Conservation (phyloP, 2,329 filamentous ascomycete genomes). For the Chlorencoelia australis region DNA sequence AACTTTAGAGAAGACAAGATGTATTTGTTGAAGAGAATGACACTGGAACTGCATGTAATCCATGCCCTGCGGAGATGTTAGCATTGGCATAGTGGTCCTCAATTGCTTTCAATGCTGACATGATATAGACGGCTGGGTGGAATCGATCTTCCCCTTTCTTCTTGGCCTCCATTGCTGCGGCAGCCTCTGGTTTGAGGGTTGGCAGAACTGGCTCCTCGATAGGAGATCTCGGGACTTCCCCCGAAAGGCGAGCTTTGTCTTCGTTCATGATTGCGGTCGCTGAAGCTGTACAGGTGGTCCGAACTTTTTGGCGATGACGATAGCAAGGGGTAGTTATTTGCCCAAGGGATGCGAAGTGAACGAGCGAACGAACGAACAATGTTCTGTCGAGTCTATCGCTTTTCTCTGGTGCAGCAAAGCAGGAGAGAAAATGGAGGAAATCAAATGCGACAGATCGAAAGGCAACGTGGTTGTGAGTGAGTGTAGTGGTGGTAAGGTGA, state of each 20-base stretch:
- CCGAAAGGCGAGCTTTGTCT: slow-evolving; percentile 77
- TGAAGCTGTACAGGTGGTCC: no score
- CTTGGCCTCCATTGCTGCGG: no score
- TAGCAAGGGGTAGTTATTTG: slow-evolving; percentile 15
- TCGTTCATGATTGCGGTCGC: slow-evolving; percentile 48
- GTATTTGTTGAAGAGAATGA: slow-evolving; percentile 99
- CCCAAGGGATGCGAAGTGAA: no score
- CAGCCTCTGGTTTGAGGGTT: slow-evolving; percentile 56
- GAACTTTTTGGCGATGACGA: slow-evolving; percentile 8
- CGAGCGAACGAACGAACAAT: slow-evolving; percentile 11
- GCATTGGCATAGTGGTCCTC: slow-evolving; percentile 3
- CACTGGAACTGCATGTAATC: slow-evolving; percentile 85
- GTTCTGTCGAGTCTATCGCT: no score
- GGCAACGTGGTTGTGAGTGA: no score
- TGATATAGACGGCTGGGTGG: slow-evolving; percentile 70
- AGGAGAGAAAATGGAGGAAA: no score
- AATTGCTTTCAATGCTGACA: slow-evolving; percentile 33
- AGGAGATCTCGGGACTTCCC: slow-evolving; percentile 57
- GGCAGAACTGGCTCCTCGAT: slow-evolving; percentile 58
- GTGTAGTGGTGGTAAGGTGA: no score
- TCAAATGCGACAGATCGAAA: no score
- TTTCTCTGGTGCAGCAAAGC: no score
- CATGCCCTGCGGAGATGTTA: slow-evolving; percentile 52
- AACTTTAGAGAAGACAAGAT: slow-evolving; percentile 81
- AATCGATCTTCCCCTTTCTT: no score